Evolutionary conservation across 495 filamentous ascomycete species (phyloP).

Genomic region (Daldinia caldariorum): DNA sequence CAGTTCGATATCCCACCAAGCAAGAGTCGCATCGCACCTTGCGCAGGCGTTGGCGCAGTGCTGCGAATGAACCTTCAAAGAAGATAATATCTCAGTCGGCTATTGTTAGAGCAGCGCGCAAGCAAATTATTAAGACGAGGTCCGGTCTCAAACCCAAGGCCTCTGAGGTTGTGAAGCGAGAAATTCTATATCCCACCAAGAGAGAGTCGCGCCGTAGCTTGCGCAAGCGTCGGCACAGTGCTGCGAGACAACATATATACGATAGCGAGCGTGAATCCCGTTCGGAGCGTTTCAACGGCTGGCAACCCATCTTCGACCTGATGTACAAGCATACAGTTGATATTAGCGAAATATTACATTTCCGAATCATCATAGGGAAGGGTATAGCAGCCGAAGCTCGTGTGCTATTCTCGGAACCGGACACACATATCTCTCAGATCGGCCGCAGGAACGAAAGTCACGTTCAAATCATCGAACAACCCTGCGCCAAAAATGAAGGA

Average conservation of each 20-base stretch:
- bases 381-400: conserved; percentile 31
- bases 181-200: conserved; percentile 18
- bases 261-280: conserved; percentile 1
- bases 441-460: conserved; percentile 33
- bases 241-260: conserved; percentile 24
- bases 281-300: conserved; percentile 1
- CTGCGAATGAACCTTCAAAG: neutral
- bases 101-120: neutral
- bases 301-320: conserved; percentile 31
- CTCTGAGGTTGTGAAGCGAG: conserved; percentile 18
- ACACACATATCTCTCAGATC: conserved; percentile 40
- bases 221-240: conserved; percentile 27
- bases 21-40: conserved; percentile 20
- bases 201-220: conserved; percentile 21
- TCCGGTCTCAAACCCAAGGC: conserved; percentile 7
- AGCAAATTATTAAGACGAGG: conserved; percentile 14
- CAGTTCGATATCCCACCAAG: conserved; percentile 17
- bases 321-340: conserved; percentile 41
- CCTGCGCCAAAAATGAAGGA: conserved; percentile 2
- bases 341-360: conserved; percentile 35
- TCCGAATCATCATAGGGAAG: conserved; percentile 38
- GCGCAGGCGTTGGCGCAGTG: conserved; percentile 26
- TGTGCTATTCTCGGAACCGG: conserved; percentile 30
- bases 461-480: conserved; percentile 37
- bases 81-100: conserved; percentile 1